A percentile compares a stretch with the other conserved stretches of the same genome.
phyloP scores from a whole-genome alignment of 2,329 filamentous ascomycete species.

The Curvularia sp. region DNA sequence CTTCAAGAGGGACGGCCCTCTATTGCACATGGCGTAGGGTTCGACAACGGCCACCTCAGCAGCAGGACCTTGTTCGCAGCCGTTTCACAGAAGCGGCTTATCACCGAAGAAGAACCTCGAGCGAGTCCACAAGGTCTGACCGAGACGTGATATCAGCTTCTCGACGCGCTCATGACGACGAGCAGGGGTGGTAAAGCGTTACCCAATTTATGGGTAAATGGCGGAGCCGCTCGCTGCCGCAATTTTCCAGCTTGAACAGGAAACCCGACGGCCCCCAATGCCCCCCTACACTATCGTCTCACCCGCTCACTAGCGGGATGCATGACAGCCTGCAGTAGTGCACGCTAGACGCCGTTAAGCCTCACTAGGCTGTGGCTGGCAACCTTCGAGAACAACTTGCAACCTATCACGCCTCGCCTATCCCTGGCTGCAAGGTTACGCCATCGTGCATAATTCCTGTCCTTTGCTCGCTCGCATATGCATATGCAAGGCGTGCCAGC shows the following conservation, averaged over 20 bases:
- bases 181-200: background rate
- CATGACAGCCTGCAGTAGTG: slow-evolving; percentile 19
- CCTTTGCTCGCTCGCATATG: slow-evolving; percentile 16
- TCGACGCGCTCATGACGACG: background rate
- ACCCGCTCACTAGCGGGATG: slow-evolving; percentile 13
- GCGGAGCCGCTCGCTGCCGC: slow-evolving; percentile 18
- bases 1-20: slow-evolving; percentile 6
- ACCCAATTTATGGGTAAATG: slow-evolving; percentile 11
- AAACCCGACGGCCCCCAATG: slow-evolving; percentile 7
- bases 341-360: slow-evolving; percentile 18
- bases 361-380: slow-evolving; percentile 13
- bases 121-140: background rate
- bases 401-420: slow-evolving; percentile 9
- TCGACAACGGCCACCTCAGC: background rate
- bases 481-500: slow-evolving; percentile 5
- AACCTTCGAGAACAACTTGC: slow-evolving; percentile 13
- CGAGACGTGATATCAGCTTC: slow-evolving; percentile 7
- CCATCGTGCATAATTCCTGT: slow-evolving; percentile 12
- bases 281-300: slow-evolving; percentile 8
- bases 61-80: background rate
- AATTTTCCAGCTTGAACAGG: slow-evolving; percentile 7
- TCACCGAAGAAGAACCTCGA: slow-evolving; percentile 4
- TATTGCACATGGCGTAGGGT: slow-evolving; percentile 6
- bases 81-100: background rate
- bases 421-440: slow-evolving; percentile 6